Percentiles rank a stretch among this genome's conserved stretches.
Conservation (phyloP, 495 filamentous ascomycete species). For the Neurospora sp. region DNA sequence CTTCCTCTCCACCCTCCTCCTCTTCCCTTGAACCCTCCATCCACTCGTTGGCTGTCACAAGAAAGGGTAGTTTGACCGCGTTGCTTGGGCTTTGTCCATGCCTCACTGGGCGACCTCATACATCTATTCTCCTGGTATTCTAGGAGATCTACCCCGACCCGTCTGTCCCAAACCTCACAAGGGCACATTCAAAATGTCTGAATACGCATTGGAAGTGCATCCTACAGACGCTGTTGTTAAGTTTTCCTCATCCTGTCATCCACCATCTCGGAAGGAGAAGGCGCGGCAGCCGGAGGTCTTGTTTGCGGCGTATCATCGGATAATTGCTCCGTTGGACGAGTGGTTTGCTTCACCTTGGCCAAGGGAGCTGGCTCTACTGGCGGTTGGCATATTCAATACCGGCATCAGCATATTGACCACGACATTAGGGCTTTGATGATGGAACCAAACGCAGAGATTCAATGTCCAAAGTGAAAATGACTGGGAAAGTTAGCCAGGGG, state of each 20-base stretch:
- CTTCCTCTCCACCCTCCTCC: background rate
- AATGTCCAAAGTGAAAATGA: background rate
- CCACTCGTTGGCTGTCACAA: background rate
- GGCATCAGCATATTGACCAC: background rate
- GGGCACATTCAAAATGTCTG: background rate
- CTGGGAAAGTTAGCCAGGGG: background rate
- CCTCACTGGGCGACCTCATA: no score
- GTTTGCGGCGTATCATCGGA: background rate
- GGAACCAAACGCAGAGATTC: background rate
- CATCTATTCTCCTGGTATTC: no score
- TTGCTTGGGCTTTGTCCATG: no score
- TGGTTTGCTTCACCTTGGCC: background rate
- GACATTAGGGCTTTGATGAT: background rate
- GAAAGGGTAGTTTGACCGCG: background rate
- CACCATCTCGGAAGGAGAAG: constrained; percentile 10
- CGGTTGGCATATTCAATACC: background rate
- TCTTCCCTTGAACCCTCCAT: background rate
- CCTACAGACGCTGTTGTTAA: background rate
- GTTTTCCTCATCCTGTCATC: constrained; percentile 11
- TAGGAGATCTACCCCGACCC: background rate
- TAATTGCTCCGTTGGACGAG: background rate
- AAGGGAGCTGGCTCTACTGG: background rate
- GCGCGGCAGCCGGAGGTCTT: constrained; percentile 8
- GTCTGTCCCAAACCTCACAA: background rate
- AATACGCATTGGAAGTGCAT: background rate